Percentiles rank a stretch among this genome's conserved stretches.
These are phyloP conservation scores for Rhododendron henanense DNA, from an alignment of 148 eudicot species.

Conservation along the genomic window DNA sequence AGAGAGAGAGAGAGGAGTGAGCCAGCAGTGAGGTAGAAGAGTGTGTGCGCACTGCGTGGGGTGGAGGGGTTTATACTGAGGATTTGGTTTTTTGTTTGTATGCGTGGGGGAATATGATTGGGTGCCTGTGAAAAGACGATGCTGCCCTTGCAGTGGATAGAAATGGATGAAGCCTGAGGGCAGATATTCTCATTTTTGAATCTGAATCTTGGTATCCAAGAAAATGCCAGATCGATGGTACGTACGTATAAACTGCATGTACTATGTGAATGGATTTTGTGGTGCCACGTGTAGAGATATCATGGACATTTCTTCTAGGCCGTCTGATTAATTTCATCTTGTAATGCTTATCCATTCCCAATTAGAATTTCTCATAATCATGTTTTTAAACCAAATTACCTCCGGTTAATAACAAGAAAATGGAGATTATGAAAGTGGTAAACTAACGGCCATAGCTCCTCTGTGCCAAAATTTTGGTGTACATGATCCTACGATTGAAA, in stretches of 20 bases:
- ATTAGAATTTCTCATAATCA: too few species aligned
- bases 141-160: not conserved
- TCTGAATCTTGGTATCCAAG: not conserved
- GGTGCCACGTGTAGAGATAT: not conserved
- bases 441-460: not conserved
- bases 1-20: too few species aligned
- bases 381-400: too few species aligned
- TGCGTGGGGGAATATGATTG: not conserved
- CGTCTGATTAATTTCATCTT: too few species aligned
- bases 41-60: not conserved
- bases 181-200: not conserved
- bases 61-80: not conserved
- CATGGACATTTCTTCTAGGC: not conserved
- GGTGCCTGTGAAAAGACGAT: not conserved
- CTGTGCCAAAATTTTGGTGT: not conserved
- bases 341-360: not conserved
- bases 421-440: not conserved
- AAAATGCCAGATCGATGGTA: not conserved
- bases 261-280: not conserved
- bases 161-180: not conserved
- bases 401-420: not conserved
- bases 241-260: not conserved
- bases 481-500: too few species aligned
- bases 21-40: not conserved
- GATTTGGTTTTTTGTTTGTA: not conserved